These are phyloP conservation scores for Cokeromyces recurvatus DNA, from an alignment of 371 early-diverging fungal species.

Conservation along the genomic window DNA sequence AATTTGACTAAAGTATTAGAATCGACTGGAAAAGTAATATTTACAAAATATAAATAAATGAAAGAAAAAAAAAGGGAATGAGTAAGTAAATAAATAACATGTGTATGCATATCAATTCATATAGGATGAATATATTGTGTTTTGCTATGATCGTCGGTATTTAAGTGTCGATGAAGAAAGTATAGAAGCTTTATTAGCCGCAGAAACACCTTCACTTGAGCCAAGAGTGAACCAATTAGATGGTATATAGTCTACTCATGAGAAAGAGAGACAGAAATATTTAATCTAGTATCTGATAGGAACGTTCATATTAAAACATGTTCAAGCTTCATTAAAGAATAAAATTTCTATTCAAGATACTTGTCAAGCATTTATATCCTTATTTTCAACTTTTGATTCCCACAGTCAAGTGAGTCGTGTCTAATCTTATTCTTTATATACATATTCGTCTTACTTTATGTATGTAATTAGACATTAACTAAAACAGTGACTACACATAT, in stretches of 20 bases:
- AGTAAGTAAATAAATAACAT: no score
- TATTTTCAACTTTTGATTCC: constrained; percentile 29
- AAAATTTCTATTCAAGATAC: constrained; percentile 3
- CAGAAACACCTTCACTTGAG: constrained; percentile 35
- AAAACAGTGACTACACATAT: constrained; percentile 37
- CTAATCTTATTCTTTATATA: constrained; percentile 1
- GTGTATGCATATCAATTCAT: no score
- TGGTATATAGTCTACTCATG: constrained; percentile 12
- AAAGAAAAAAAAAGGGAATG: no score
- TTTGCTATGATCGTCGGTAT: constrained; percentile 42
- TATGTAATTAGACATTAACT: constrained; percentile 11
- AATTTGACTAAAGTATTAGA: constrained; percentile 44
- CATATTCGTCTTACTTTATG: no score
- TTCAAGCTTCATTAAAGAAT: constrained; percentile 6
- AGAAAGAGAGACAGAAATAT: no score
- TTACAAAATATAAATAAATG: background rate
- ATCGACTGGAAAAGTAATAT: constrained; percentile 47
- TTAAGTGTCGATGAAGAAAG: constrained; percentile 25
- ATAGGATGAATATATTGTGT: constrained; percentile 43
- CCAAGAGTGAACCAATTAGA: constrained; percentile 24
- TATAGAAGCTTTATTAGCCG: constrained; percentile 25
- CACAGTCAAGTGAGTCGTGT: constrained; percentile 28
- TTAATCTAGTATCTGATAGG: constrained; percentile 1
- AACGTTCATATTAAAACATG: background rate
- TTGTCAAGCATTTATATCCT: constrained; percentile 14